Conservation (phyloP, 1,284 basidiomycete genomes). For the Cystobasidium sp. region DNA sequence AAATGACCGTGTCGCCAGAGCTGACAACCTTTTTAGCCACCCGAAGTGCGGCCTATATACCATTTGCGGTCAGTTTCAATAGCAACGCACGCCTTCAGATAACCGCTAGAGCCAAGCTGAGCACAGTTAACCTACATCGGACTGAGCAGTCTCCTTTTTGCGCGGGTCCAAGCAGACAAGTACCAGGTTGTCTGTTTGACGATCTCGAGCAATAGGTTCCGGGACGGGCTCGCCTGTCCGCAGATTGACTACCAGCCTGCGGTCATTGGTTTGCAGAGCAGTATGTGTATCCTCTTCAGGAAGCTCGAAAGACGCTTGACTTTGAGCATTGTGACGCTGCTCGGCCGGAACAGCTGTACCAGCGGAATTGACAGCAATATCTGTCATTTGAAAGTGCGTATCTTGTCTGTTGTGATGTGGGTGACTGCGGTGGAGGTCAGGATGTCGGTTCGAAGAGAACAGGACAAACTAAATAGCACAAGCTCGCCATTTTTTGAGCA, state of each 20-base stretch:
- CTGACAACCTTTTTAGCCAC: slow-evolving; percentile 14
- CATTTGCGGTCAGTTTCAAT: background rate
- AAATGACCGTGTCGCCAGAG: slow-evolving; percentile 18
- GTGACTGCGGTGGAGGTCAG: too few relatives aligned
- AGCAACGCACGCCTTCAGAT: background rate
- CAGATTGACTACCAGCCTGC: background rate
- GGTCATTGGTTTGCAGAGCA: background rate
- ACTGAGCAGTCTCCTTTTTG: background rate
- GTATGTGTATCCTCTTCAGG: too few relatives aligned
- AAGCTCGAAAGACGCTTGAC: too few relatives aligned
- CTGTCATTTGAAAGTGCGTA: too few relatives aligned
- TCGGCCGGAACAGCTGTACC: too few relatives aligned
- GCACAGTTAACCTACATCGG: background rate
- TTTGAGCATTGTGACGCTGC: too few relatives aligned
- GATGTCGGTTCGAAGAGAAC: too few relatives aligned
- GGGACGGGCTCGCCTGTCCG: background rate
- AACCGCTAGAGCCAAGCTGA: background rate
- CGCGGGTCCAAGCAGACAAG: slow-evolving; percentile 3
- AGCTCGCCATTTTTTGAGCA: too few relatives aligned
- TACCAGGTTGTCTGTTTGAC: background rate
- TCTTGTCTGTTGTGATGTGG: too few relatives aligned
- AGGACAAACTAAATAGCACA: too few relatives aligned
- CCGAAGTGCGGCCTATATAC: background rate
- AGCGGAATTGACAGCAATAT: too few relatives aligned
- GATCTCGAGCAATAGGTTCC: slow-evolving; percentile 10